Evolutionary conservation across 192 early-diverging fungal genomes (phyloP).

Genomic region (Rhizophlyctis rosea): DNA sequence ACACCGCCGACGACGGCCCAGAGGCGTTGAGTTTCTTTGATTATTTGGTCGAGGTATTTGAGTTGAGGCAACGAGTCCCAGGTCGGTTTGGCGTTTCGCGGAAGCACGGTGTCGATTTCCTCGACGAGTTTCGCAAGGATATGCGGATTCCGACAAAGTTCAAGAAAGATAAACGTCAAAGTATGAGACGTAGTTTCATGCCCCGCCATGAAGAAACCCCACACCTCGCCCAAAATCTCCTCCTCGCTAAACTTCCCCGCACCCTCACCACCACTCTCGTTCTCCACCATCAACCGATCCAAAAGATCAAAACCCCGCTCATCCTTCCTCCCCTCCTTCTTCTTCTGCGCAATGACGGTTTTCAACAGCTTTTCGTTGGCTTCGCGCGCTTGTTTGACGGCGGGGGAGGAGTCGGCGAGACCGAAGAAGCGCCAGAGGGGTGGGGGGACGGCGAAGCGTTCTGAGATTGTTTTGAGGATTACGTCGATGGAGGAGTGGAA

Average conservation of each 20-base stretch:
- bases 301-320: slow-evolving; percentile 30
- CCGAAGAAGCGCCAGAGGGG: slow-evolving; percentile 8
- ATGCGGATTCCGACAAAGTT: slow-evolving; percentile 19
- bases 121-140: slow-evolving; percentile 13
- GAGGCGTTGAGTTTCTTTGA: slow-evolving; percentile 41
- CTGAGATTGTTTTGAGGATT: neutral
- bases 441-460: neutral
- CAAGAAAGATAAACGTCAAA: slow-evolving; percentile 24
- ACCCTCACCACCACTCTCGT: slow-evolving; percentile 1
- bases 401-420: slow-evolving; percentile 1
- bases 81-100: neutral
- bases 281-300: slow-evolving; percentile 30
- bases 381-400: neutral
- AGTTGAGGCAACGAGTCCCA: slow-evolving; percentile 24
- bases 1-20: slow-evolving; percentile 29
- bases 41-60: slow-evolving; percentile 33
- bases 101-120: slow-evolving; percentile 23
- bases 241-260: slow-evolving; percentile 23
- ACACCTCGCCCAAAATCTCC: slow-evolving; percentile 40
- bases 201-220: slow-evolving; percentile 45
- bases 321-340: slow-evolving; percentile 2
- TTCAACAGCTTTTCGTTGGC: no score
- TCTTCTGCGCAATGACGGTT: neutral
- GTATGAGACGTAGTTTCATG: slow-evolving; percentile 45
- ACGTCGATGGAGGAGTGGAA: no score